These are phyloP conservation scores for Calamus simplicifolius DNA, from an alignment of 176 grass and related monocot genomes.

Conservation along the genomic window DNA sequence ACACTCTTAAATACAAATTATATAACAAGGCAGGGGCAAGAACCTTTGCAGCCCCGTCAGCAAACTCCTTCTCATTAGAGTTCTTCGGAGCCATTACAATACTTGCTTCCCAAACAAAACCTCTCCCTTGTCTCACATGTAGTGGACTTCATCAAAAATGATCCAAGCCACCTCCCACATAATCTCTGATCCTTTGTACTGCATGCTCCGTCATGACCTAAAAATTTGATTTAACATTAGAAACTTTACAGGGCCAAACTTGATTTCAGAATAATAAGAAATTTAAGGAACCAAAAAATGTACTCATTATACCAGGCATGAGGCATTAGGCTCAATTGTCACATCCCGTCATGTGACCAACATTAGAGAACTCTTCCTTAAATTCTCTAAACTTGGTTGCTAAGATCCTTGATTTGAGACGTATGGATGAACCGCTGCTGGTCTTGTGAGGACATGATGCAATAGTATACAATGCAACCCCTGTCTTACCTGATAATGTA, in stretches of 20 bases:
- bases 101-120: conserved; percentile 96
- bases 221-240: conserved; percentile 5
- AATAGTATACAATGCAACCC: conserved; percentile 73
- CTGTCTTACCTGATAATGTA: conserved; percentile 86
- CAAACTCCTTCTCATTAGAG: conserved; percentile 91
- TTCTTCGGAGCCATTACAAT: conserved; percentile 94
- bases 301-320: conserved; percentile 47
- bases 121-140: conserved; percentile 92
- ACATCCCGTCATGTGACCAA: conserved; percentile 64
- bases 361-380: too few species aligned
- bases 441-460: conserved; percentile 73
- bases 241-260: neutral
- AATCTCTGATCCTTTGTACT: conserved; percentile 87
- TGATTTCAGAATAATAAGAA: too few species aligned
- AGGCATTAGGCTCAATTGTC: conserved; percentile 88
- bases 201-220: conserved; percentile 98
- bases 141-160: conserved; percentile 95
- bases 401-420: conserved; percentile 82
- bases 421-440: conserved; percentile 78
- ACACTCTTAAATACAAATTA: neutral
- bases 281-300: neutral
- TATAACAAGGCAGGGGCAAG: neutral
- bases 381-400: conserved; percentile 25
- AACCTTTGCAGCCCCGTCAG: conserved; percentile 97
- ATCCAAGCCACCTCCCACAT: conserved; percentile 94